Base-by-base conservation (phyloP, 371 early-diverging fungal species). In the Nematocida parisii region DNA sequence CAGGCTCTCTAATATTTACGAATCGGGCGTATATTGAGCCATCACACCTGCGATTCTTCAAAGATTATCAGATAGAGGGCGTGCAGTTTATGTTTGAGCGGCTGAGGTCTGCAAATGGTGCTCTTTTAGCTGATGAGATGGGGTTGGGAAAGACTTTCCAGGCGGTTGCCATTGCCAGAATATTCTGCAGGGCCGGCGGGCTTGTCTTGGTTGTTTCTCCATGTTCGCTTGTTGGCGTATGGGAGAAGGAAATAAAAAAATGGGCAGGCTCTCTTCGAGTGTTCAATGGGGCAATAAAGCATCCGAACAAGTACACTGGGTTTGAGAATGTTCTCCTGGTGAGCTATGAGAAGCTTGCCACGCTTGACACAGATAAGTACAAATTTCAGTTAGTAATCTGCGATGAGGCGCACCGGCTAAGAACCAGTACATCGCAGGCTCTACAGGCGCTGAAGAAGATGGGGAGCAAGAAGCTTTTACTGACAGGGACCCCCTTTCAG, bases 81-180 rank as follows among this genome's bases (percentile, higher is more conserved):
- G 90, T 91, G 0, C 62, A 60, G 15, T 80, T 86, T 82, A 89
- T 88, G 5, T 60, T 91, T n/a, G 82, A 82, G 20, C 75, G 85
- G 47, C 66, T 83, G 3, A 90, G 90, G 0, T 72, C 45, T 15
- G 20, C 80, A 13, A 61, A 72, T 15, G 83, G 96, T 82, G 98
- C 97, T 45, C 97, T 98, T 75, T 85, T 98, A 83, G 98, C 99
- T 0, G 97, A 96, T 87, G 96, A 96, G 89, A 97, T 96, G 97
- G 98, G 97, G 71, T 90, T 97, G 54, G 98, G 98, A 46, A 97
- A 98, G 87, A 98, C 98, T 0, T 88, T 96, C 27, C 99, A 98
- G 85, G 92, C 93, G 1, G 95, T 98, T 61, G 92, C 94, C 9
- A 94, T 97, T 86, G 89, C 95, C 27, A 94, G 93, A 18, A 95